Conservation (phyloP, 2,329 filamentous ascomycete genomes). For the Aspergillus calidoustus region DNA sequence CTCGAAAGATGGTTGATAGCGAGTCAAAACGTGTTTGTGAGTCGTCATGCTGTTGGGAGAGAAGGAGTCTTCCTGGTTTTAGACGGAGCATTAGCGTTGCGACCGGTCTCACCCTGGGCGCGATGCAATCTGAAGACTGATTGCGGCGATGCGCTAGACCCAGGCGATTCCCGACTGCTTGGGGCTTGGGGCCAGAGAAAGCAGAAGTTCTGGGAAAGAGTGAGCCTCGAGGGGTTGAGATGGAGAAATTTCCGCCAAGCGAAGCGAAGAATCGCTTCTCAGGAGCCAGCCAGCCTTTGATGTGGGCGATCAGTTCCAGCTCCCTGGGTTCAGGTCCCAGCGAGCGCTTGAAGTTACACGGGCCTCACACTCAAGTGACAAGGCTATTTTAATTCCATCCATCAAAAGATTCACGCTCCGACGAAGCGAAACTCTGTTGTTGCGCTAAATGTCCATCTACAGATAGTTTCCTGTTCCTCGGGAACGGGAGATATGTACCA, state of each 20-base stretch:
- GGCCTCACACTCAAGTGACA: slow-evolving; percentile 1
- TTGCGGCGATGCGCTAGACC: background rate
- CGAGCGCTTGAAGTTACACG: background rate
- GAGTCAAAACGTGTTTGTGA: background rate
- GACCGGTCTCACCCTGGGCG: background rate
- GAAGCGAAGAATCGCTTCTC: background rate
- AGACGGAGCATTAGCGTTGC: background rate
- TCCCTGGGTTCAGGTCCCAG: background rate
- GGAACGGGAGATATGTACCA: background rate
- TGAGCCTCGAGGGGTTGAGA: background rate
- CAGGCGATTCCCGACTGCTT: background rate
- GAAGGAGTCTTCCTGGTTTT: background rate
- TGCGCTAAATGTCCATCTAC: slow-evolving; percentile 7
- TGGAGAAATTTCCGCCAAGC: background rate
- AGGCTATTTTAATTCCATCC: background rate
- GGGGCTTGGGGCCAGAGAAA: background rate
- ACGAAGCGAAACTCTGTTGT: slow-evolving; percentile 8
- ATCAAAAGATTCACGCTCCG: background rate
- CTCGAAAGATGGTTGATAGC: background rate
- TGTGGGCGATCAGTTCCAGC: background rate
- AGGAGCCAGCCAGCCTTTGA: background rate
- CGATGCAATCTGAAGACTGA: background rate
- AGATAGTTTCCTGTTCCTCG: slow-evolving; percentile 9
- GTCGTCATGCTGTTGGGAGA: background rate
- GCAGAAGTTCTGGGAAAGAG: background rate